phyloP scores from a whole-genome alignment of 139 green algal species.

The Trebouxia sp. region DNA sequence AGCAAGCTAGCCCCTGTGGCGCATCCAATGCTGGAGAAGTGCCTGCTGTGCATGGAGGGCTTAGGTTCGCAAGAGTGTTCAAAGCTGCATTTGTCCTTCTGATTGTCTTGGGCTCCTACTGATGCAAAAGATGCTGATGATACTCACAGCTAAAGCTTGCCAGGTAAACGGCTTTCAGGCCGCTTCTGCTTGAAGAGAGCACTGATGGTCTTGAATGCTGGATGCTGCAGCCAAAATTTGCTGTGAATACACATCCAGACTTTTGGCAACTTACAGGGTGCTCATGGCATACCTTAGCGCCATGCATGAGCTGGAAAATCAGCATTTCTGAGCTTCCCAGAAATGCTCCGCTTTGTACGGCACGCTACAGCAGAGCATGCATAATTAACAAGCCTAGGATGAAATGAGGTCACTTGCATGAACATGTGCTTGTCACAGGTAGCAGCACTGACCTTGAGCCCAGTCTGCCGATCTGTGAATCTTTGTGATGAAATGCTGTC shows the following conservation, averaged over 20 bases:
- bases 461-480: conserved; percentile 63
- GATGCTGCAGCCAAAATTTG: conserved; percentile 51
- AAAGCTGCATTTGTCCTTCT: no score
- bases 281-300: conserved; percentile 47
- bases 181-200: conserved; percentile 63
- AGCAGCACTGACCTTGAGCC: conserved; percentile 48
- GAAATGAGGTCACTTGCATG: no score
- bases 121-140: no score
- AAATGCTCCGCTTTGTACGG: conserved; percentile 45
- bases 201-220: conserved; percentile 74
- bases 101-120: no score
- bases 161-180: conserved; percentile 31
- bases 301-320: conserved; percentile 72
- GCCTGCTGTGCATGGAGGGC: no score
- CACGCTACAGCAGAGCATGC: no score
- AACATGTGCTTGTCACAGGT: no score
- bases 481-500: conserved; percentile 79
- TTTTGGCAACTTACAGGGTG: no score
- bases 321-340: conserved; percentile 47
- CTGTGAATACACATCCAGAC: neutral
- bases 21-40: no score
- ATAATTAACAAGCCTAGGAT: no score
- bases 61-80: no score
- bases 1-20: no score
- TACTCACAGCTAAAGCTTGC: conserved; percentile 29